phyloP scores from a whole-genome alignment of 148 eudicot species.

The Salicornia ramosissima region DNA sequence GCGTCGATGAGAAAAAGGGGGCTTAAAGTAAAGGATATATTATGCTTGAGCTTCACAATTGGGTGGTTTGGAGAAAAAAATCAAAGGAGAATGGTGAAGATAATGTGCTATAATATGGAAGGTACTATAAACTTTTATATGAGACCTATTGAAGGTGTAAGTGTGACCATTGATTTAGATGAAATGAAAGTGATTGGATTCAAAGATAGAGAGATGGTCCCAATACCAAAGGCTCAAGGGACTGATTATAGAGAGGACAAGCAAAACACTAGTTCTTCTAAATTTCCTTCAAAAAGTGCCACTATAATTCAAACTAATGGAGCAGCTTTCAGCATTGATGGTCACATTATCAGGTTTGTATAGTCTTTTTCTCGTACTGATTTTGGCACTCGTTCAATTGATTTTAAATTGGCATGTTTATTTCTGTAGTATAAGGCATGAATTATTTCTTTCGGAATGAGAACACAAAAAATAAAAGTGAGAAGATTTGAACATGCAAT shows the following conservation, averaged over 20 bases:
- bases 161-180: conserved; percentile 16
- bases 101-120: conserved; percentile 16
- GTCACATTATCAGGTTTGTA: conserved; percentile 13
- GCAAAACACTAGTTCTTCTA: background rate
- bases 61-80: conserved; percentile 49
- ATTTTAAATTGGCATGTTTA: no score
- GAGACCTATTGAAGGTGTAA: conserved; percentile 25
- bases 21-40: conserved; percentile 34
- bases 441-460: no score
- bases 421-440: no score
- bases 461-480: no score
- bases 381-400: background rate
- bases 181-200: conserved; percentile 22
- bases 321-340: conserved; percentile 15
- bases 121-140: conserved; percentile 24
- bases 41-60: conserved; percentile 29
- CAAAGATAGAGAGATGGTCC: conserved; percentile 13
- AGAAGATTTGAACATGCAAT: no score
- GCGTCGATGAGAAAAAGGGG: conserved; percentile 40
- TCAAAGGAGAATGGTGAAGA: conserved; percentile 10
- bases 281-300: background rate
- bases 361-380: background rate
- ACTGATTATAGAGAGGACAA: conserved; percentile 12
- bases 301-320: conserved; percentile 3
- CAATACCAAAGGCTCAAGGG: conserved; percentile 17